These are phyloP conservation scores for Aspergillus niger DNA, from an alignment of 2,329 filamentous ascomycete species.

Conservation along the genomic window DNA sequence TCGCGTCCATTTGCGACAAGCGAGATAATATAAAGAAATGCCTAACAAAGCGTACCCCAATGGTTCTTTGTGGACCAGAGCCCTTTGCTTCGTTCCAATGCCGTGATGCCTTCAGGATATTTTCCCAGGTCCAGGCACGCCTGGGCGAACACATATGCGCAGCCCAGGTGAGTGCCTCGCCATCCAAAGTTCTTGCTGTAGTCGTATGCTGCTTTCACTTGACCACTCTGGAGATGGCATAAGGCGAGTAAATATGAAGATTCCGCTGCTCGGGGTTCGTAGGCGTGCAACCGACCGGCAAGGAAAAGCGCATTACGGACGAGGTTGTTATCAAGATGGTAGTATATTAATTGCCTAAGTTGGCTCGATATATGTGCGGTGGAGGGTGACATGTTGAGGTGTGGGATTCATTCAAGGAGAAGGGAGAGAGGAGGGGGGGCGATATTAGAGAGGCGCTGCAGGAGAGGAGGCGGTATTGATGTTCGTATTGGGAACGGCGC, in stretches of 20 bases:
- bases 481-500: not conserved
- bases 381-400: constrained; percentile 55
- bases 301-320: constrained; percentile 92
- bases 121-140: constrained; percentile 78
- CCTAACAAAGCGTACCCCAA: constrained; percentile 63
- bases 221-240: constrained; percentile 79
- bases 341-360: constrained; percentile 67
- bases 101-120: constrained; percentile 77
- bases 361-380: constrained; percentile 60
- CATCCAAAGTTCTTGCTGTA: constrained; percentile 70
- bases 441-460: not conserved
- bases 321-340: constrained; percentile 84
- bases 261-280: constrained; percentile 79
- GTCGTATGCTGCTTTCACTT: constrained; percentile 84
- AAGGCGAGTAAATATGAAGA: constrained; percentile 80
- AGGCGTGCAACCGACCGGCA: constrained; percentile 79
- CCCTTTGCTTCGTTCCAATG: constrained; percentile 78
- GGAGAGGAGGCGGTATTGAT: constrained; percentile 8
- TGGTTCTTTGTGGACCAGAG: constrained; percentile 74
- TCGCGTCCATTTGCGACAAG: not conserved
- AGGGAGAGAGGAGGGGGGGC: not conserved
- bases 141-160: constrained; percentile 88
- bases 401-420: not conserved
- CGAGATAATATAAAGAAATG: not conserved
- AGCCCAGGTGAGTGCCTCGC: constrained; percentile 76